Base-by-base conservation (phyloP, 1,139 yeast genomes). In the Yamadazyma triangularis region DNA sequence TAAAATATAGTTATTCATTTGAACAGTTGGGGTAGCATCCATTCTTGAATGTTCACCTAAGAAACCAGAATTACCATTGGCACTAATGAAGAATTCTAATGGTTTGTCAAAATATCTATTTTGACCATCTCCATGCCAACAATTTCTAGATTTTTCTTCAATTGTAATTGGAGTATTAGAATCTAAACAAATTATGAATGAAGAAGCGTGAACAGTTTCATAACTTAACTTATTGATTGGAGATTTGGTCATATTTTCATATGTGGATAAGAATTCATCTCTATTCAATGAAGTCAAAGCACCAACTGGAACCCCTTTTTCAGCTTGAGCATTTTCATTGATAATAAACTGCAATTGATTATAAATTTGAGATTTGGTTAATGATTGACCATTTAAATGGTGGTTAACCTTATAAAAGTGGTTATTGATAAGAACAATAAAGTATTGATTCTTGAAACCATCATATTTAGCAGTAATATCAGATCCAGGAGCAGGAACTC, bases 1-100 rank as follows among this genome's bases (percentile, higher is more conserved):
- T 44, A 79, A 70, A 30, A 89, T 71, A 51, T 71, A 79, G 60
- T 87, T 89, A 60, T 89, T 89, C 63, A 91, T 64, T 49, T 89
- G 80, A 48, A 86, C 79, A 23, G 96, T 91, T 50, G 96, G 96
- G 13, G 96, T 87, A 41, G 97, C 98, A 59, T 91, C 98, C 97
- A 91, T 91, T 70, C 77, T 84, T 21, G 96, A 87, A 65, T 91
- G 98, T 64, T 91, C 98, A 40, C 95, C 97, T 53, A 88, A 64
- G 67, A 88, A 89, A 1, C 96, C 97, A 13, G 96, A 85, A 45
- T 79, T 71, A 40, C 95, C 96, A 56, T 87, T 88, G 42, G 79
- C 81, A 41, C 84, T 67, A 34, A 91, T 77, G 44, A 88, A 75
- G 55, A 86, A 82, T 64, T 91, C 94, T 43, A 85, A 65, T 5